Percentiles rank a stretch among this genome's conserved stretches.
These are phyloP conservation scores for Penicillium coffeae DNA, from an alignment of 495 filamentous ascomycete genomes.

Conservation along the genomic window DNA sequence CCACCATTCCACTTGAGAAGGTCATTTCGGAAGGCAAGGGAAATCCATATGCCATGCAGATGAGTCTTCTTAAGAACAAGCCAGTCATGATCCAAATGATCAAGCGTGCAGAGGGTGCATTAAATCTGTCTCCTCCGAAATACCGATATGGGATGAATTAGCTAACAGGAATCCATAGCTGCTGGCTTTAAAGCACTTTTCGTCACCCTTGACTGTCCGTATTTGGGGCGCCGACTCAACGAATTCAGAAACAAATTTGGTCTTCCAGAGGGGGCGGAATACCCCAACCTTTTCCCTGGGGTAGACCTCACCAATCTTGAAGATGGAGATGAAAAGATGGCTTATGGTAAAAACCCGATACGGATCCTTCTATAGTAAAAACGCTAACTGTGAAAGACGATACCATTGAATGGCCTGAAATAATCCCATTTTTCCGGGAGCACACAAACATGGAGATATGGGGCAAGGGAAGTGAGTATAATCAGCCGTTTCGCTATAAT, in stretches of 20 bases:
- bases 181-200: conserved; percentile 89
- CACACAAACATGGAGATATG: conserved; percentile 90
- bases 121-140: too few species aligned
- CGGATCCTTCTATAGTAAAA: not conserved
- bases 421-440: conserved; percentile 67
- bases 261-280: conserved; percentile 31
- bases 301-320: not conserved
- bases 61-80: conserved; percentile 89
- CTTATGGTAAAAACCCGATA: conserved; percentile 4
- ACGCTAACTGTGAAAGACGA: conserved; percentile 68
- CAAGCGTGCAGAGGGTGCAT: conserved; percentile 66
- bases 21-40: conserved; percentile 38
- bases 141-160: too few species aligned
- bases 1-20: conserved; percentile 49
- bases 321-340: conserved; percentile 2
- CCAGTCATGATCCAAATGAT: conserved; percentile 79
- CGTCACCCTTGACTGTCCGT: conserved; percentile 90
- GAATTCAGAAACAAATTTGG: conserved; percentile 45
- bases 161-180: too few species aligned
- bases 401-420: conserved; percentile 39
- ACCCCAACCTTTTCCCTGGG: conserved; percentile 23
- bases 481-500: not conserved
- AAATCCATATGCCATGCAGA: conserved; percentile 56
- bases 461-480: conserved; percentile 63
- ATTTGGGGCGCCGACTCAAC: conserved; percentile 59